Conservation (phyloP, 2,329 filamentous ascomycete genomes). For the Aspergillus uvarum region DNA sequence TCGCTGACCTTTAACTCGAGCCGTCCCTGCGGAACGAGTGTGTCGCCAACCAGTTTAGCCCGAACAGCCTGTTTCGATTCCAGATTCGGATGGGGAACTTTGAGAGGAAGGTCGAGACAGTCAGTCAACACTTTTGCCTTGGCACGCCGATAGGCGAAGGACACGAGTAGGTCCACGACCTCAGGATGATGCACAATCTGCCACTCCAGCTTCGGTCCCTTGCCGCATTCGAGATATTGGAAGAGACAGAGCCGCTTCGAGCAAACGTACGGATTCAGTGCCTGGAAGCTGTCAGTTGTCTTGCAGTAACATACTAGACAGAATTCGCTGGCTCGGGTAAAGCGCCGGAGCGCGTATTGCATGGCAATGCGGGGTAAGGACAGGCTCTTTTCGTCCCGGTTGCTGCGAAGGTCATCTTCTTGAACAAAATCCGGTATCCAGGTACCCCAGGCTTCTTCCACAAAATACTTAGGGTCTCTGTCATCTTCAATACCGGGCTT, state of each 20-base stretch:
- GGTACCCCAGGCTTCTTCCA: slow-evolving; percentile 24
- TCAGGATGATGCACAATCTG: slow-evolving; percentile 76
- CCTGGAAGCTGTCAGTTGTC: slow-evolving; percentile 60
- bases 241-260: slow-evolving; percentile 73
- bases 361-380: slow-evolving; percentile 62
- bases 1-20: slow-evolving; percentile 48
- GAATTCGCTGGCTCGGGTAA: slow-evolving; percentile 79
- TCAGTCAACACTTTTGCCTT: slow-evolving; percentile 44
- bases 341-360: slow-evolving; percentile 74
- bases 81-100: slow-evolving; percentile 43
- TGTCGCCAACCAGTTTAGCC: neutral
- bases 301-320: slow-evolving; percentile 80
- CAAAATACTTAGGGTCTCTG: slow-evolving; percentile 17
- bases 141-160: slow-evolving; percentile 71
- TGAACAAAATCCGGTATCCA: slow-evolving; percentile 45
- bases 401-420: slow-evolving; percentile 51
- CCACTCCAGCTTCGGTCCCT: slow-evolving; percentile 81
- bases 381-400: slow-evolving; percentile 27
- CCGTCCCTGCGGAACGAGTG: neutral
- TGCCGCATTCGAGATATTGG: slow-evolving; percentile 83
- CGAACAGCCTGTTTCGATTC: neutral
- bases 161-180: slow-evolving; percentile 81
- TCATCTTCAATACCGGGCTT: slow-evolving; percentile 12
- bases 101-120: slow-evolving; percentile 60
- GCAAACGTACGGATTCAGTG: slow-evolving; percentile 67